Conservation (phyloP, 306 rosid genomes). For the Ormosia emarginata region DNA sequence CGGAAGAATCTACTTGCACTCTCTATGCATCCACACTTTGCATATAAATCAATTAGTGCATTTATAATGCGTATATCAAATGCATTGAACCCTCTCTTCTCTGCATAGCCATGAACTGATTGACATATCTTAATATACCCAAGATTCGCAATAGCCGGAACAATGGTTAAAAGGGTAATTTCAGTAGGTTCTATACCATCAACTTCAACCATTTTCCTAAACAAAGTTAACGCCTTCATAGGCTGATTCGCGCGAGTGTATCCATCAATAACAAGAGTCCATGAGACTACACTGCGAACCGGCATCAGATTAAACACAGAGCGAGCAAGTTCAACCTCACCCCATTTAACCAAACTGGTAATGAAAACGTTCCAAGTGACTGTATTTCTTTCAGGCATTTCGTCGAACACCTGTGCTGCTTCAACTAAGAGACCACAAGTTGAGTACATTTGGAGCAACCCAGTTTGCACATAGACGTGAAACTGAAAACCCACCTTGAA, state of each 20-base stretch:
- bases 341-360: slow-evolving; percentile 53
- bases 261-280: slow-evolving; percentile 71
- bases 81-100: slow-evolving; percentile 59
- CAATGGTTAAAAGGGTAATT: slow-evolving; percentile 57
- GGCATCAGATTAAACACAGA: slow-evolving; percentile 56
- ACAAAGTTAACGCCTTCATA: slow-evolving; percentile 49
- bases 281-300: slow-evolving; percentile 53
- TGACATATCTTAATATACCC: slow-evolving; percentile 55
- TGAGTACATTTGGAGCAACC: slow-evolving; percentile 44
- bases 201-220: slow-evolving; percentile 47
- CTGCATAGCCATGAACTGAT: slow-evolving; percentile 59
- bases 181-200: slow-evolving; percentile 52
- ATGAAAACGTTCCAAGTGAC: slow-evolving; percentile 77
- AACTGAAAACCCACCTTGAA: slow-evolving; percentile 59
- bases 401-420: slow-evolving; percentile 47
- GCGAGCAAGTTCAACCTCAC: slow-evolving; percentile 51
- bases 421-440: slow-evolving; percentile 41
- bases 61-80: slow-evolving; percentile 53
- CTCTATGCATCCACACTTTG: slow-evolving; percentile 72
- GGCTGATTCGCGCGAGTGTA: slow-evolving; percentile 45
- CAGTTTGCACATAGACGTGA: slow-evolving; percentile 63
- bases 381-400: slow-evolving; percentile 48
- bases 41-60: slow-evolving; percentile 62
- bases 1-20: slow-evolving; percentile 46
- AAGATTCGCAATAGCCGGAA: slow-evolving; percentile 57